phyloP scores from a whole-genome alignment of 2,329 filamentous ascomycete genomes.

The Apiospora kogelbergensis region DNA sequence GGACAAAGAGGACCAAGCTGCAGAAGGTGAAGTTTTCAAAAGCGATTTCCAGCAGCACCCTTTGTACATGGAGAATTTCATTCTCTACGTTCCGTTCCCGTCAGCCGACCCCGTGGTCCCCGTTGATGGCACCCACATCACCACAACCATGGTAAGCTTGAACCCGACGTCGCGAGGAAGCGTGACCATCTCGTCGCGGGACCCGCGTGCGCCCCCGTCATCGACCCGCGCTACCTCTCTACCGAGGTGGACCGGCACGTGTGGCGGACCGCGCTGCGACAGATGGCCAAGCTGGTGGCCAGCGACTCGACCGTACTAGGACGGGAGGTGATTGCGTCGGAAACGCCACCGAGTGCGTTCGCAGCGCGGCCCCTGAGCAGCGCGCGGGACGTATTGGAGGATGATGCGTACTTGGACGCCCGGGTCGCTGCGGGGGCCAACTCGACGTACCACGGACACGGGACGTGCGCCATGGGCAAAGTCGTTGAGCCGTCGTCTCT shows the following conservation, averaged over 20 bases:
- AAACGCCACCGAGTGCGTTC: slow-evolving; percentile 1
- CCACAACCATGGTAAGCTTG: slow-evolving; percentile 15
- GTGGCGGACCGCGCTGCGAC: not conserved
- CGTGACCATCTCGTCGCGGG: not conserved
- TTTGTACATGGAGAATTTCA: slow-evolving; percentile 6
- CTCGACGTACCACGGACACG: not conserved
- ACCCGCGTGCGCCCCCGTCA: not conserved
- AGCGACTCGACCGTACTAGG: not conserved
- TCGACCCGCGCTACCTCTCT: slow-evolving; percentile 9
- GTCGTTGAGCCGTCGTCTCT: slow-evolving; percentile 7
- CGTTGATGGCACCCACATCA: slow-evolving; percentile 7
- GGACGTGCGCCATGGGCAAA: slow-evolving; percentile 11
- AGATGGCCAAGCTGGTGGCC: not conserved
- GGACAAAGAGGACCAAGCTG: too few species aligned
- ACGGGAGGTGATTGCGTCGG: not conserved
- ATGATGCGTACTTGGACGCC: slow-evolving; percentile 10
- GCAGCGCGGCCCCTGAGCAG: not conserved
- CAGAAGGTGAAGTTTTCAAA: too few species aligned
- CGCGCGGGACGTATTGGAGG: not conserved
- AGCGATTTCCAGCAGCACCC: too few species aligned
- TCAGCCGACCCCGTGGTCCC: not conserved
- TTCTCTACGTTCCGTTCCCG: not conserved
- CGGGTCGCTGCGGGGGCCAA: not conserved
- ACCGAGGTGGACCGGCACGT: slow-evolving; percentile 2
- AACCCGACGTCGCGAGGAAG: slow-evolving; percentile 12